phyloP scores from a whole-genome alignment of 2,329 filamentous ascomycete species.

The Diaporthe vaccinii region DNA sequence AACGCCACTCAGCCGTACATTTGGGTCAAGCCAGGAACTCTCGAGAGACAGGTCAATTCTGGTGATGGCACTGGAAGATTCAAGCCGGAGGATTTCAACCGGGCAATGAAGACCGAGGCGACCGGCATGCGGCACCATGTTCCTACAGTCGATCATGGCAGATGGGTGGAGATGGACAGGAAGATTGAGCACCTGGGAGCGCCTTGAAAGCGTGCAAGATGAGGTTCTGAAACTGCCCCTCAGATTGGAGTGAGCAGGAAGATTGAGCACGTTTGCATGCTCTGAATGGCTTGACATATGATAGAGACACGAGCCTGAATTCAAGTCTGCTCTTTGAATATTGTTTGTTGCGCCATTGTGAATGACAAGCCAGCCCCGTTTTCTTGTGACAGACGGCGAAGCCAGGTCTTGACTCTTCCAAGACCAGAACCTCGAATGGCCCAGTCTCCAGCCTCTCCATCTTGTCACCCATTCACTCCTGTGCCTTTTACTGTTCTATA shows the following conservation, averaged over 20 bases:
- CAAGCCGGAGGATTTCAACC: conserved; percentile 24
- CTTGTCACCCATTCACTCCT: background rate
- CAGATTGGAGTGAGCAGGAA: background rate
- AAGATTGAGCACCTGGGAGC: background rate
- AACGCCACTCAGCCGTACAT: background rate
- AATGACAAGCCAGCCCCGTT: background rate
- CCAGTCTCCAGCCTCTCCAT: background rate
- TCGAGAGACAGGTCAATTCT: conserved; percentile 9
- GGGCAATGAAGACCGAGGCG: conserved; percentile 9
- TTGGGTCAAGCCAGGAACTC: background rate
- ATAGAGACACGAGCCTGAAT: background rate
- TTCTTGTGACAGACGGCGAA: background rate
- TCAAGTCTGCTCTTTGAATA: background rate
- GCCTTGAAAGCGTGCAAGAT: background rate
- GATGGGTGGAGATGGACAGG: background rate
- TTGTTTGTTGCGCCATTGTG: background rate
- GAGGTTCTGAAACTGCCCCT: background rate
- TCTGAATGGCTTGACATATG: background rate
- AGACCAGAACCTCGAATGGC: background rate
- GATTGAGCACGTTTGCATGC: background rate
- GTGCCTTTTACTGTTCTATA: background rate
- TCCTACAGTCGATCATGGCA: conserved; percentile 1
- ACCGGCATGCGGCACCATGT: background rate
- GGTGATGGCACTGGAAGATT: conserved; percentile 9
- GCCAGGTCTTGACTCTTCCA: background rate